These are phyloP conservation scores for Helicocarpus griseus DNA, from an alignment of 2,329 filamentous ascomycete genomes.

Conservation along the genomic window DNA sequence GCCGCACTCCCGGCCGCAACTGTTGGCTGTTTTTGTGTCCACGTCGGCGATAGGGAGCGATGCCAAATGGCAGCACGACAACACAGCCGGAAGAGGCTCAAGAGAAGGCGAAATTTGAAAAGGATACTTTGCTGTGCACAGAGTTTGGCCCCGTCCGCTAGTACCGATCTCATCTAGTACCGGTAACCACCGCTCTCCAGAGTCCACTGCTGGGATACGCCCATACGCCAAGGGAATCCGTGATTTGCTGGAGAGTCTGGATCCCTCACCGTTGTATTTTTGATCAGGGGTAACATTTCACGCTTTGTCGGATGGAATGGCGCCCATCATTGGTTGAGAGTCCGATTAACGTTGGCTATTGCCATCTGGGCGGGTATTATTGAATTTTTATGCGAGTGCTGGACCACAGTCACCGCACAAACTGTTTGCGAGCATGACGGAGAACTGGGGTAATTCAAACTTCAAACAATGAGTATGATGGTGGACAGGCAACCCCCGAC, in stretches of 20 bases:
- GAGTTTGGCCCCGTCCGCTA: not conserved
- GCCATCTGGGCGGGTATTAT: not conserved
- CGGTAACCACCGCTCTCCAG: not conserved
- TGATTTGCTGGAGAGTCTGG: not conserved
- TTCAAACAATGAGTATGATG: no score
- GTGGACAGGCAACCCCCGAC: no score
- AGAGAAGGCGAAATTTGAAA: no score
- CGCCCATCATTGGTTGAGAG: no score
- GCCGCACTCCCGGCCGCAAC: not conserved
- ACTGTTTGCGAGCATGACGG: not conserved
- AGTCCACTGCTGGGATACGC: no score
- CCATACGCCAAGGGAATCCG: no score
- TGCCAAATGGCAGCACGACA: not conserved
- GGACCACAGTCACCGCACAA: not conserved
- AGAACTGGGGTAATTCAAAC: no score
- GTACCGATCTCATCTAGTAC: not conserved
- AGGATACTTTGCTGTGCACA: not conserved
- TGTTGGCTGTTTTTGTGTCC: not conserved
- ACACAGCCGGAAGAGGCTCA: no score
- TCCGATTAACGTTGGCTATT: no score
- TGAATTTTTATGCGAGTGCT: not conserved
- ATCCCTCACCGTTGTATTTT: not conserved
- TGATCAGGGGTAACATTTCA: no score
- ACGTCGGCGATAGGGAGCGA: not conserved
- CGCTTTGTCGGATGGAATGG: no score